These are phyloP conservation scores for Blastocystis sp. DNA, from an alignment of 352 stramenopile genomes.

Conservation along the genomic window DNA sequence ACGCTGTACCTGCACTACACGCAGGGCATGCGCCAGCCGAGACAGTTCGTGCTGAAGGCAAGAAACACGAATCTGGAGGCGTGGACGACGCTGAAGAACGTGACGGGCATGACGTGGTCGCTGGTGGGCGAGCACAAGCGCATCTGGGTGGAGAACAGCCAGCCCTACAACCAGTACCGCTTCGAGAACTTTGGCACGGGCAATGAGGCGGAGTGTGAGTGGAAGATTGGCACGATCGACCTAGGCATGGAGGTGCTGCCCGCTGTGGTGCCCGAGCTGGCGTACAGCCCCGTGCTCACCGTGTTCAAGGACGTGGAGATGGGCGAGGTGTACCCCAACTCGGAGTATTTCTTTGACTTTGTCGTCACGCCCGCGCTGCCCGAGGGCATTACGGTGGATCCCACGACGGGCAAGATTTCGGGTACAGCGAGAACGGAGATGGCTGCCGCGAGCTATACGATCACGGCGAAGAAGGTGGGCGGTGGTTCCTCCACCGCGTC, in stretches of 20 bases:
- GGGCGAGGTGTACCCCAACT: not conserved
- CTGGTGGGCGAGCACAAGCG: no score
- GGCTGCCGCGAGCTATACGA: not conserved
- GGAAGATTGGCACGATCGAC: not conserved
- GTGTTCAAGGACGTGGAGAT: not conserved
- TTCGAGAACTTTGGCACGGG: no score
- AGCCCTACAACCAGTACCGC: no score
- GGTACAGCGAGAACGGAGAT: not conserved
- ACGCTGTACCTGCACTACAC: no score
- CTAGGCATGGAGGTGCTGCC: not conserved
- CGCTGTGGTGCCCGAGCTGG: not conserved
- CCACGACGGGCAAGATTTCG: not conserved
- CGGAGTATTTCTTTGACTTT: not conserved
- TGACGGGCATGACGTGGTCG: no score
- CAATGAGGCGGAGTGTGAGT: not conserved
- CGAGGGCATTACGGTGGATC: not conserved
- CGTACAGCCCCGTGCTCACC: not conserved
- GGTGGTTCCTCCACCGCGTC: not conserved
- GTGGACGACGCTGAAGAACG: no score
- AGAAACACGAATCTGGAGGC: no score
- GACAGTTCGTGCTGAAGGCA: no score
- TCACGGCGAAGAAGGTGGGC: slow-evolving; percentile 7
- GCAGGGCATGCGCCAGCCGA: no score
- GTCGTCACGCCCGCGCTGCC: not conserved
- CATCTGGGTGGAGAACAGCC: no score